Evolutionary conservation across 495 filamentous ascomycete species (phyloP).

Genomic region (Aspergillus indologenus): DNA sequence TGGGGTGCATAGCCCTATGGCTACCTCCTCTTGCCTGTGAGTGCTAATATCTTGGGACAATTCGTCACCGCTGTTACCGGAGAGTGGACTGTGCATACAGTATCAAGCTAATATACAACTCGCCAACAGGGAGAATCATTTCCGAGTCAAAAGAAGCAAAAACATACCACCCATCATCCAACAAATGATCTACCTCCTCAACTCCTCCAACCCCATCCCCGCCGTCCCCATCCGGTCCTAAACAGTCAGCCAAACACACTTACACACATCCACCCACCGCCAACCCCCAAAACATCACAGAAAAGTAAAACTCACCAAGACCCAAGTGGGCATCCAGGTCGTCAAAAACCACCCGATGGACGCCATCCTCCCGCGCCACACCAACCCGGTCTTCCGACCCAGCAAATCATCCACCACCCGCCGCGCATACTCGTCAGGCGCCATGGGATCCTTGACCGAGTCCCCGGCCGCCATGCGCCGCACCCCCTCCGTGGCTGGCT

Average conservation of each 20-base stretch:
- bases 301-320: constrained; percentile 20
- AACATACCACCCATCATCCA: too few species aligned
- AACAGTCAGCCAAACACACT: neutral
- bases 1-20: too few species aligned
- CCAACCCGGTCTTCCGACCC: constrained; percentile 13
- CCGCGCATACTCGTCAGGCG: constrained; percentile 15
- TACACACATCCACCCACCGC: too few species aligned
- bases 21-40: too few species aligned
- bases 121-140: too few species aligned
- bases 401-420: constrained; percentile 22
- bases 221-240: neutral
- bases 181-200: neutral
- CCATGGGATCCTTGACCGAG: constrained; percentile 14
- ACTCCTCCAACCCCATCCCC: neutral
- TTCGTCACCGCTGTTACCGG: too few species aligned
- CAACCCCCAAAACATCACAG: too few species aligned
- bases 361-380: constrained; percentile 26
- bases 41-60: too few species aligned
- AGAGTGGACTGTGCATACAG: too few species aligned
- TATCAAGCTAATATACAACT: neutral
- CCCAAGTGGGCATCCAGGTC: constrained; percentile 16
- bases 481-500: constrained; percentile 4
- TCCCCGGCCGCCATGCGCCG: constrained; percentile 3
- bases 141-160: too few species aligned
- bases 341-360: constrained; percentile 15